Conservation (phyloP, 163 green algal species). For the Chloromonas sp. region DNA sequence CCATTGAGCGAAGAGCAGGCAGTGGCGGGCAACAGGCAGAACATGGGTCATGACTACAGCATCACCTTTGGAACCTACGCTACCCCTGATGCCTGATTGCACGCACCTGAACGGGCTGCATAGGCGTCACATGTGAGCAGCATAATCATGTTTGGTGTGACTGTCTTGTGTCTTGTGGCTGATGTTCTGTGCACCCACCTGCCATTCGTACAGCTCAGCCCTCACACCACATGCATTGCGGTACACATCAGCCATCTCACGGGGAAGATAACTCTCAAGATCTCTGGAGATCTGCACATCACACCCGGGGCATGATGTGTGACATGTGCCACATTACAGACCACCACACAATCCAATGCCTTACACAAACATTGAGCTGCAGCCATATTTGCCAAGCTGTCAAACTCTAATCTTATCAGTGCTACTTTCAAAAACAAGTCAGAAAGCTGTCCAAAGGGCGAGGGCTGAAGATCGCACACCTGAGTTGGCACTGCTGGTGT, state of each 20-base stretch:
- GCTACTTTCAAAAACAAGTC: too few relatives aligned
- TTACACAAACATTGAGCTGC: too few relatives aligned
- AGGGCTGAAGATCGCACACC: neutral
- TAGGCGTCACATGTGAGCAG: neutral
- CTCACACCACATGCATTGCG: constrained; percentile 25
- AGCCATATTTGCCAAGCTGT: too few relatives aligned
- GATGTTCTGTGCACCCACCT: constrained; percentile 25
- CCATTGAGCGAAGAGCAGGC: neutral
- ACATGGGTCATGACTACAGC: neutral
- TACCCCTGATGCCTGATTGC: neutral
- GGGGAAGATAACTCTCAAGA: constrained; percentile 57
- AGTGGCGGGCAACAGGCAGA: neutral
- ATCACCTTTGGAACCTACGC: neutral
- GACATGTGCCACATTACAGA: too few relatives aligned
- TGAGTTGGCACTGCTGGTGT: neutral
- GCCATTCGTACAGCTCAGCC: constrained; percentile 53
- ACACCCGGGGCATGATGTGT: too few relatives aligned
- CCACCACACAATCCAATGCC: too few relatives aligned
- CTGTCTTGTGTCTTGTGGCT: too few relatives aligned
- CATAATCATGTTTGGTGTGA: neutral
- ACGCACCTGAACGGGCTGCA: neutral
- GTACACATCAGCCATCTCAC: constrained; percentile 42
- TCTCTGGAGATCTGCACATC: neutral
- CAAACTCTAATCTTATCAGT: too few relatives aligned
- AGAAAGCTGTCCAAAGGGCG: too few relatives aligned